Evolutionary conservation across 164 flowering plant genomes (phyloP).

Genomic region (grape (Vitis vinifera)): ASM3070453v1 NC_081806.1:9289501-9290000

Average conservation of each 20-base stretch:
- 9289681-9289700: conserved; percentile 6
- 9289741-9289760: conserved; percentile 15
- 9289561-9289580: conserved; percentile 43
- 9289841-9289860: conserved; percentile 38
- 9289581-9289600: conserved; percentile 29
- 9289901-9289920: conserved; percentile 70
- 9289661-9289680: conserved; percentile 20
- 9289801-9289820: conserved; percentile 26
- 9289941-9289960: conserved; percentile 36
- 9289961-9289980: not conserved
- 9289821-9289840: conserved; percentile 19
- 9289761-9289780: conserved; percentile 28
- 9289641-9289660: conserved; percentile 42
- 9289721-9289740: conserved; percentile 5
- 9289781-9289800: conserved; percentile 29
- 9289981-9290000: not conserved
- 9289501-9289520: conserved; percentile 32
- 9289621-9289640: conserved; percentile 24
- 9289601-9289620: not conserved
- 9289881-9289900: conserved; percentile 63
- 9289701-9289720: conserved; percentile 8
- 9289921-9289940: conserved; percentile 76
- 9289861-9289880: conserved; percentile 55
- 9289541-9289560: conserved; percentile 12
- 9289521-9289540: conserved; percentile 14